Conservation (phyloP, 768 basidiomycete genomes). For the Mycena latifolia region DNA sequence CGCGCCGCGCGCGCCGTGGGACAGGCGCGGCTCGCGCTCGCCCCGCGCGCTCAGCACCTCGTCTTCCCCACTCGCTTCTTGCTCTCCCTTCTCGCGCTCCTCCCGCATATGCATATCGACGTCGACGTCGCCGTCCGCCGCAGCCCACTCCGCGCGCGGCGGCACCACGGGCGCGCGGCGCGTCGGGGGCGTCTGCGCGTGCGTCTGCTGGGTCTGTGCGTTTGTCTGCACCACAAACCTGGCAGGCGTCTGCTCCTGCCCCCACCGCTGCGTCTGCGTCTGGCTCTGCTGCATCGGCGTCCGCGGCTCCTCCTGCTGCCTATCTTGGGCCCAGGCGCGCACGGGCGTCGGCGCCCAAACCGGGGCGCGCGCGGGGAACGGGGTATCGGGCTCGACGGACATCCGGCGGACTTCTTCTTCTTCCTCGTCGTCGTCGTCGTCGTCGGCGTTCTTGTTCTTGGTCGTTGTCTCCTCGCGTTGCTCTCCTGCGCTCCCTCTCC, state of each 20-base stretch:
- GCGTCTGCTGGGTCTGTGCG: not conserved
- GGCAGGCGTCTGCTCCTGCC: not conserved
- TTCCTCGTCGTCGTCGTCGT: constrained; percentile 37
- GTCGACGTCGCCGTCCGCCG: too few species aligned
- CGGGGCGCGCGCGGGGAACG: too few species aligned
- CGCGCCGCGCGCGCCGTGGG: too few species aligned
- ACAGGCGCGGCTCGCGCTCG: not conserved
- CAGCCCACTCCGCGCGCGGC: constrained; percentile 2
- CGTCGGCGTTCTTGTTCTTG: constrained; percentile 36
- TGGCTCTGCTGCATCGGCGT: too few species aligned
- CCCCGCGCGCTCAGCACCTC: not conserved
- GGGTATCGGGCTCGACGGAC: constrained; percentile 36
- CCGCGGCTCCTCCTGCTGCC: too few species aligned
- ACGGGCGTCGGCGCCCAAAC: not conserved
- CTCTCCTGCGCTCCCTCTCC: too few species aligned
- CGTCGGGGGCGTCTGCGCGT: constrained; percentile 19
- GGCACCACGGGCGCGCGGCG: constrained; percentile 21
- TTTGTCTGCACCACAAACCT: not conserved
- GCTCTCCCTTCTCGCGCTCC: not conserved
- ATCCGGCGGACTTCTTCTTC: constrained; percentile 31
- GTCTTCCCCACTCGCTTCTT: too few species aligned
- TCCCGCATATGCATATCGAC: not conserved
- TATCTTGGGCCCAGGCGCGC: not conserved
- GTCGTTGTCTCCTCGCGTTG: constrained; percentile 9
- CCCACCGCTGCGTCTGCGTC: too few species aligned